A percentile compares a stretch with the other conserved stretches of the same genome.
phyloP scores from a whole-genome alignment of 2,329 filamentous ascomycete genomes.

The Alternaria arborescens region DNA sequence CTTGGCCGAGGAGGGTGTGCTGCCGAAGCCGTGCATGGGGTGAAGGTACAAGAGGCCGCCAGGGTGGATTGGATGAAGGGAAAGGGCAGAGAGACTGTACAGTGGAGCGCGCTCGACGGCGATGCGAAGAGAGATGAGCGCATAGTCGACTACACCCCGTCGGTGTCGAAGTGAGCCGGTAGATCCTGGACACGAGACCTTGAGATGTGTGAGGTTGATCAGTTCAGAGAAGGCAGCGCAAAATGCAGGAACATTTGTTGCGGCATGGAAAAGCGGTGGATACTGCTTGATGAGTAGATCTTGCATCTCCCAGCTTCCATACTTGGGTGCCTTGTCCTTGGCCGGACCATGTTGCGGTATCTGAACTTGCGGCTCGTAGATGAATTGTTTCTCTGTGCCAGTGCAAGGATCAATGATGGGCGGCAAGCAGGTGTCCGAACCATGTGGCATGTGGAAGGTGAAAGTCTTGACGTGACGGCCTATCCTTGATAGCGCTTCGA shows the following conservation, averaged over 20 bases:
- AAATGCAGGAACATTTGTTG: constrained; percentile 87
- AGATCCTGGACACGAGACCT: constrained; percentile 78
- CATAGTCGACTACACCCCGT: constrained; percentile 83
- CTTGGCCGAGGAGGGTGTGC: constrained; percentile 73
- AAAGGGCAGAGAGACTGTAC: constrained; percentile 71
- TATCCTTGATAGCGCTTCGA: constrained; percentile 78
- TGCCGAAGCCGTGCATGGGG: constrained; percentile 76
- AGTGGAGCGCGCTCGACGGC: constrained; percentile 78
- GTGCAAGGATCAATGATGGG: constrained; percentile 82
- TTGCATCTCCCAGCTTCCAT: constrained; percentile 79
- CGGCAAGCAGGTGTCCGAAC: constrained; percentile 79
- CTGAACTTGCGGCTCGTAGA: constrained; percentile 77
- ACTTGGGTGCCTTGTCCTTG: constrained; percentile 72
- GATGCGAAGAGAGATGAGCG: constrained; percentile 85
- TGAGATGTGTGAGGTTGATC: constrained; percentile 75
- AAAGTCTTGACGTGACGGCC: constrained; percentile 81
- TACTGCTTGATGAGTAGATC: constrained; percentile 87
- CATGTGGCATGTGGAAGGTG: constrained; percentile 79
- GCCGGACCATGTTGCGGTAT: constrained; percentile 65
- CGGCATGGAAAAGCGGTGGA: constrained; percentile 86
- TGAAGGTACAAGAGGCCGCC: constrained; percentile 80
- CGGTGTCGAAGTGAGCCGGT: constrained; percentile 72
- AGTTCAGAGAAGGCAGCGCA: constrained; percentile 75
- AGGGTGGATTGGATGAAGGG: constrained; percentile 77
- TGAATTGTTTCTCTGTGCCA: constrained; percentile 79